Evolutionary conservation across 2,329 filamentous ascomycete genomes (phyloP).

Genomic region (Curvularia spicifera): DNA sequence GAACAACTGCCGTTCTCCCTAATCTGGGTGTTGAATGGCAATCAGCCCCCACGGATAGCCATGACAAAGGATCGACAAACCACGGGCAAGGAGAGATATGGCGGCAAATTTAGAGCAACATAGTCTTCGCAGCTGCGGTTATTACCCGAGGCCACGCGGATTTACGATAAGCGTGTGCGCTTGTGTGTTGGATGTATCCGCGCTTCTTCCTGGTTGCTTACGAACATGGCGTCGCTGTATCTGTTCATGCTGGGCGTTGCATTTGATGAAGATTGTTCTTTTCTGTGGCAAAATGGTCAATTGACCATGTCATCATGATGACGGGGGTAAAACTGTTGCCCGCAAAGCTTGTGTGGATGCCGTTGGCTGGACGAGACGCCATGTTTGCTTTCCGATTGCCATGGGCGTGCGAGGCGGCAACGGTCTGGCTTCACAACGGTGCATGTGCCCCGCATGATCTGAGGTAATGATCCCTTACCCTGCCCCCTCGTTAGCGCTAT

Average conservation of each 20-base stretch:
- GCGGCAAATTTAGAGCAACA: neutral
- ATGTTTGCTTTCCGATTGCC: conserved; percentile 4
- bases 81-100: conserved; percentile 1
- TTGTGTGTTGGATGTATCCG: neutral
- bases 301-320: conserved; percentile 4
- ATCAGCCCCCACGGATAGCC: conserved; percentile 16
- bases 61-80: conserved; percentile 17
- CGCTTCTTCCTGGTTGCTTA: neutral
- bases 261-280: neutral
- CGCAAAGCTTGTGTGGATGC: conserved; percentile 2
- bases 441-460: conserved; percentile 19
- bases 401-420: conserved; percentile 7
- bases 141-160: conserved; percentile 8
- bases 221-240: neutral
- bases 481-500: conserved; percentile 12
- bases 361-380: neutral
- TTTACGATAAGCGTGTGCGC: conserved; percentile 1
- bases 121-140: neutral
- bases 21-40: conserved; percentile 8
- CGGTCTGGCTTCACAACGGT: conserved; percentile 9
- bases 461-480: conserved; percentile 15
- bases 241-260: neutral
- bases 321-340: conserved; percentile 1
- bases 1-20: conserved; percentile 14
- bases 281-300: neutral